A percentile compares a stretch with the other conserved stretches of the same genome.
These are phyloP conservation scores for Taphrina deformans DNA, from an alignment of 1,139 yeast species.

Conservation along the genomic window DNA sequence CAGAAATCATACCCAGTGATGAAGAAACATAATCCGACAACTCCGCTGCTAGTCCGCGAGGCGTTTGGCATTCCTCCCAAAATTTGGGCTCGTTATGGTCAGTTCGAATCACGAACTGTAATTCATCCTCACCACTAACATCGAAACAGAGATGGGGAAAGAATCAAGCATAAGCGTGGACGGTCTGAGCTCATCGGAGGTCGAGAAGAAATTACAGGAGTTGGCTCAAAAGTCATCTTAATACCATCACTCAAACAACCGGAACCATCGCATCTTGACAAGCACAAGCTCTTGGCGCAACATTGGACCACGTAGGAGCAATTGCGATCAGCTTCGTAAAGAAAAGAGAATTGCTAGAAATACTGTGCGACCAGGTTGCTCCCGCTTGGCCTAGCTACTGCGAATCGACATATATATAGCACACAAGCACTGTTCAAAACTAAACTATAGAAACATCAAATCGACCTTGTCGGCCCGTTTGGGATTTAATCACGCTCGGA, in stretches of 20 bases:
- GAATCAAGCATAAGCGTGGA: slow-evolving; percentile 45
- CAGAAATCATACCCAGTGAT: slow-evolving; percentile 60
- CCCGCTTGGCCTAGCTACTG: background rate
- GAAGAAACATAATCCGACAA: slow-evolving; percentile 57
- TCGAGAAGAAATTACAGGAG: slow-evolving; percentile 37
- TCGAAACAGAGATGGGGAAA: slow-evolving; percentile 38
- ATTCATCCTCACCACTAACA: background rate
- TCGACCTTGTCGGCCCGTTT: no score
- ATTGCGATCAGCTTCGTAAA: no score
- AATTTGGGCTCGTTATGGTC: slow-evolving; percentile 65
- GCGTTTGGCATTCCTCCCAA: slow-evolving; percentile 70
- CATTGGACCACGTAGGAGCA: no score
- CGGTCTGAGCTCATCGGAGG: slow-evolving; percentile 40
- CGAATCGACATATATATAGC: background rate
- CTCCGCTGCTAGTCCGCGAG: slow-evolving; percentile 76
- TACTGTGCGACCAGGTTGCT: background rate
- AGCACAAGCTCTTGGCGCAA: no score
- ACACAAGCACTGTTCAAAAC: background rate
- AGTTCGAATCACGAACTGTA: no score
- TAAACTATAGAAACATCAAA: background rate
- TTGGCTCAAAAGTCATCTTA: slow-evolving; percentile 21
- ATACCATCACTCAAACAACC: background rate
- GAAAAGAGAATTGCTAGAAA: background rate
- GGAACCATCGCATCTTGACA: no score
- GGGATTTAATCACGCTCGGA: no score